These are phyloP conservation scores for Cicer chorassanicum DNA, from an alignment of 306 rosid genomes.

Conservation along the genomic window DNA sequence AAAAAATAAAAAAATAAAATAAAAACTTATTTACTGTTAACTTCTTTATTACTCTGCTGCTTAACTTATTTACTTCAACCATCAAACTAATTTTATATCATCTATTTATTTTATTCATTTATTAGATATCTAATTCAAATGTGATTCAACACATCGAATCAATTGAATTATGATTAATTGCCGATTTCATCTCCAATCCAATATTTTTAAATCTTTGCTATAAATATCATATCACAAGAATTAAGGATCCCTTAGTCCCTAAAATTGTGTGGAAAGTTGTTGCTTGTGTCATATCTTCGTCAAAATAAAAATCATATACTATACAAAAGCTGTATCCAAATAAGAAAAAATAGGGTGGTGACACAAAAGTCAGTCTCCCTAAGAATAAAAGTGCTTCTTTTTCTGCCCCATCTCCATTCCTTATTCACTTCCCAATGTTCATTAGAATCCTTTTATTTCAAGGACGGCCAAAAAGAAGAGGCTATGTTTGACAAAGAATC, in stretches of 20 bases:
- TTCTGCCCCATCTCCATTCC: constrained; percentile 22
- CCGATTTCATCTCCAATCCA: background rate
- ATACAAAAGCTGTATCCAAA: constrained; percentile 41
- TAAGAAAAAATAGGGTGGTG: constrained; percentile 51
- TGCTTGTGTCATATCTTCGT: constrained; percentile 53
- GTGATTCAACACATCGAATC: too few species aligned
- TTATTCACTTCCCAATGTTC: constrained; percentile 6
- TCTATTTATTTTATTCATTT: too few species aligned
- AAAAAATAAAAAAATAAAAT: too few species aligned
- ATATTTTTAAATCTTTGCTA: too few species aligned
- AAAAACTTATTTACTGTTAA: too few species aligned
- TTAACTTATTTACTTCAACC: too few species aligned
- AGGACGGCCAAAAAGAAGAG: constrained; percentile 51
- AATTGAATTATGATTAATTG: too few species aligned
- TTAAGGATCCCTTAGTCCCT: constrained; percentile 37
- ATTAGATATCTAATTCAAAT: too few species aligned
- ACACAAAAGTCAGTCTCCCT: constrained; percentile 53
- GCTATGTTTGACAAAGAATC: constrained; percentile 54
- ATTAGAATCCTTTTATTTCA: constrained; percentile 33
- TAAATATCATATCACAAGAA: background rate
- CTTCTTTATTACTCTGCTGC: too few species aligned
- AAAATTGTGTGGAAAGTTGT: constrained; percentile 51
- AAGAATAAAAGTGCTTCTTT: constrained; percentile 38
- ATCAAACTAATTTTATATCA: too few species aligned
- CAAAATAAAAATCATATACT: constrained; percentile 46